Evolutionary conservation across 768 basidiomycete species (phyloP).

Genomic region (Polyporus arcularius): DNA sequence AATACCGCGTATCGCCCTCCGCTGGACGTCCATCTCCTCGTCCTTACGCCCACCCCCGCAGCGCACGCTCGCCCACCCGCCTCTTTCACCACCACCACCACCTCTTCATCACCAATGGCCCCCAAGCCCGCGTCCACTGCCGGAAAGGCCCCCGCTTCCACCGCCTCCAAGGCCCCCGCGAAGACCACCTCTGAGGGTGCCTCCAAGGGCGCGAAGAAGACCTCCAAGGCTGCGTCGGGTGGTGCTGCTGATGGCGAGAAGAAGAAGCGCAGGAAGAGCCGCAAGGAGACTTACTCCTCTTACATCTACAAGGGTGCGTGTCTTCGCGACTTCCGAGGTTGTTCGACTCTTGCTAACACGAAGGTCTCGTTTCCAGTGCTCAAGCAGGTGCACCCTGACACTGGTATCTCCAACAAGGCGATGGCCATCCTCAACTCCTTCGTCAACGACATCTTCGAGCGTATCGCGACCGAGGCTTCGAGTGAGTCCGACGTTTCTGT

Average conservation of each 20-base stretch:
- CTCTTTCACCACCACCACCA: slow-evolving; percentile 1
- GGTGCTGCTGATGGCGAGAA: slow-evolving; percentile 63
- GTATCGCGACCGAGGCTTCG: slow-evolving; percentile 89
- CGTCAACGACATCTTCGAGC: slow-evolving; percentile 94
- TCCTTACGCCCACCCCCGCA: slow-evolving; percentile 17
- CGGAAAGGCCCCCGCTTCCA: slow-evolving; percentile 76
- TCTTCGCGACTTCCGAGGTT: slow-evolving; percentile 3
- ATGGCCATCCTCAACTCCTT: slow-evolving; percentile 97
- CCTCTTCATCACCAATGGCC: slow-evolving; percentile 44
- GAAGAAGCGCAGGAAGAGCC: slow-evolving; percentile 84
- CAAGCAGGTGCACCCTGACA: slow-evolving; percentile 98
- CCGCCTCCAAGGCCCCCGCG: slow-evolving; percentile 72
- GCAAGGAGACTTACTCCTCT: slow-evolving; percentile 92
- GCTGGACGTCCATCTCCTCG: slow-evolving; percentile 20
- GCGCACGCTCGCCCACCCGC: slow-evolving; percentile 8
- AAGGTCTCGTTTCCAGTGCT: slow-evolving; percentile 56
- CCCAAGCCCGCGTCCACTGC: slow-evolving; percentile 83
- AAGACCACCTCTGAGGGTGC: slow-evolving; percentile 51
- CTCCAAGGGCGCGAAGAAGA: slow-evolving; percentile 81
- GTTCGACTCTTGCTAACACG: neutral
- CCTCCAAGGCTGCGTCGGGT: slow-evolving; percentile 53
- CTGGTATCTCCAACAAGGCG: slow-evolving; percentile 99
- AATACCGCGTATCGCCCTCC: slow-evolving; percentile 10
- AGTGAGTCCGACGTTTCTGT: slow-evolving; percentile 49
- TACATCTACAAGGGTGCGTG: slow-evolving; percentile 87